phyloP scores from a whole-genome alignment of 805 yeast genomes.

The Metschnikowia lachancei region DNA sequence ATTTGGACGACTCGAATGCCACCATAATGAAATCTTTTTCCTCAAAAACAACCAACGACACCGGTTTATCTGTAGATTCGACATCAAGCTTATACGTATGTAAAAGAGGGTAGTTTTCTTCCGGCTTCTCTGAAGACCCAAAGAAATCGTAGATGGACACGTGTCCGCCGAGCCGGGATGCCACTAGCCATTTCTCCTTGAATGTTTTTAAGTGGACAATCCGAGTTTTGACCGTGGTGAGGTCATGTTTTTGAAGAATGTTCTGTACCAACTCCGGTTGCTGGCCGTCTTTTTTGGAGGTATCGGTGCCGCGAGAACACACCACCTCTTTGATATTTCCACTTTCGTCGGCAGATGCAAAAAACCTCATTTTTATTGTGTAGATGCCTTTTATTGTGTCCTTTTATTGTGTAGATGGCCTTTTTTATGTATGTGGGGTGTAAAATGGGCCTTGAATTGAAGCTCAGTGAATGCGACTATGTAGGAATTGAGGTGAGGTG shows the following conservation, averaged over 20 bases:
- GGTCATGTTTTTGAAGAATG: constrained; percentile 32
- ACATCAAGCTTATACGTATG: constrained; percentile 29
- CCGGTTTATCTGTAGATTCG: constrained; percentile 28
- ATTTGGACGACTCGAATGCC: constrained; percentile 46
- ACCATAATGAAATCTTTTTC: constrained; percentile 35
- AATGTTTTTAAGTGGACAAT: constrained; percentile 33
- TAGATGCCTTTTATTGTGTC: too few species aligned
- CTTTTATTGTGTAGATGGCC: too few species aligned
- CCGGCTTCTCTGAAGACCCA: constrained; percentile 25
- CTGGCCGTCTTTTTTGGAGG: constrained; percentile 63
- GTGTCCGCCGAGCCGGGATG: constrained; percentile 44
- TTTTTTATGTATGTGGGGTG: too few species aligned
- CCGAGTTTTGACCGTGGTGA: constrained; percentile 29
- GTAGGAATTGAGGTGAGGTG: too few species aligned
- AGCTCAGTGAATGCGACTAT: not conserved
- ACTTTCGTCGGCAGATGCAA: constrained; percentile 64
- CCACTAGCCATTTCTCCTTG: constrained; percentile 37
- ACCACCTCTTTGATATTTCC: constrained; percentile 64
- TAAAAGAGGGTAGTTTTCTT: constrained; percentile 39
- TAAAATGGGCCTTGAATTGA: too few species aligned
- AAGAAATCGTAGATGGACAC: constrained; percentile 38
- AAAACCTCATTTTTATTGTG: constrained; percentile 45
- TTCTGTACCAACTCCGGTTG: constrained; percentile 59
- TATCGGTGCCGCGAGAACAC: constrained; percentile 71
- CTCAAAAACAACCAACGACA: constrained; percentile 30